Conservation (phyloP, 768 basidiomycete species). For the Suillus fuscotomentosus region DNA sequence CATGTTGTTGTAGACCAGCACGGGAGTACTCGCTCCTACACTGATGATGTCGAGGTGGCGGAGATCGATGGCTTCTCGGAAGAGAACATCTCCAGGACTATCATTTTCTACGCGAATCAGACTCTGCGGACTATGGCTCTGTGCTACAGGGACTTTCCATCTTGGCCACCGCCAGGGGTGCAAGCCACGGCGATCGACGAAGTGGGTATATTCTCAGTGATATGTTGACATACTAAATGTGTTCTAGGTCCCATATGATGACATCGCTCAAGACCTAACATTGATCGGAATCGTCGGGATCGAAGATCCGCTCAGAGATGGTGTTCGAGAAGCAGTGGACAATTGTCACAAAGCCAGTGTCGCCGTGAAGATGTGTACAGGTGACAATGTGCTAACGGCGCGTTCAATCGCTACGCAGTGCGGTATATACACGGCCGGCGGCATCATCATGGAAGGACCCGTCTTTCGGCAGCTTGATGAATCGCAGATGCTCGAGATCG, state of each 20-base stretch:
- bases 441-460: conserved; percentile 98
- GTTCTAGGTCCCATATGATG: conserved; percentile 62
- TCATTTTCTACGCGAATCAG: conserved; percentile 98
- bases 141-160: conserved; percentile 84
- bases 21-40: conserved; percentile 12
- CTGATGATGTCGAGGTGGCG: conserved; percentile 46
- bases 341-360: conserved; percentile 91
- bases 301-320: conserved; percentile 91
- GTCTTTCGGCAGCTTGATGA: conserved; percentile 79
- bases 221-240: conserved; percentile 12
- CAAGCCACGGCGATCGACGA: conserved; percentile 47
- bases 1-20: conserved; percentile 66
- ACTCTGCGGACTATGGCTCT: conserved; percentile 91
- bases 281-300: conserved; percentile 92
- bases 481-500: conserved; percentile 72
- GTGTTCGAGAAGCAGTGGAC: conserved; percentile 85
- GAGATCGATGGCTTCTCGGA: conserved; percentile 64
- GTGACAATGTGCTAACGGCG: conserved; percentile 93
- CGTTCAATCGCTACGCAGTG: conserved; percentile 97
- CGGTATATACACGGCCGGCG: conserved; percentile 91
- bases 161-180: conserved; percentile 74
- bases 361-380: conserved; percentile 96
- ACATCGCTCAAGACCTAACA: conserved; percentile 69
- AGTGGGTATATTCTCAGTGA: conserved; percentile 32
- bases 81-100: conserved; percentile 88